Conservation (phyloP, 495 filamentous ascomycete species). For the Neurospora sp. region DNA sequence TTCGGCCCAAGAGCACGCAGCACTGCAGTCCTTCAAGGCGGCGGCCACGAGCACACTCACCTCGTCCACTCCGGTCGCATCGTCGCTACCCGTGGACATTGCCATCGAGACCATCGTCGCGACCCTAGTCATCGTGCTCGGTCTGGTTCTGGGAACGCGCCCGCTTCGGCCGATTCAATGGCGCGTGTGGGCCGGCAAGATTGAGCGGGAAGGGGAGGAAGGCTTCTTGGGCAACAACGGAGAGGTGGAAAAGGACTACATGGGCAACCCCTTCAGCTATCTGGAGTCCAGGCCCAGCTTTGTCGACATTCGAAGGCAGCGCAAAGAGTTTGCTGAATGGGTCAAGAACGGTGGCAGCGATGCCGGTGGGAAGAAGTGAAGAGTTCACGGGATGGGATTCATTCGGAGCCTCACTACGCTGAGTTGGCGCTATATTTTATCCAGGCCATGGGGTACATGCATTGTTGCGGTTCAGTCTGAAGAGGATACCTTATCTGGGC, state of each 20-base stretch:
- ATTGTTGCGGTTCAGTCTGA: background rate
- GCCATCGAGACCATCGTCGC: constrained; percentile 66
- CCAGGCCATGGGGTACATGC: background rate
- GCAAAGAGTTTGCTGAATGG: constrained; percentile 70
- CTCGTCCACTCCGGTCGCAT: constrained; percentile 18
- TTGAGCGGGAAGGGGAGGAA: constrained; percentile 62
- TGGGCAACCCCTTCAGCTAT: constrained; percentile 41
- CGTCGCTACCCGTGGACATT: constrained; percentile 63
- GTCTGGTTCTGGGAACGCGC: constrained; percentile 59
- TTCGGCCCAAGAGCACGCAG: constrained; percentile 75
- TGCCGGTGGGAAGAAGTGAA: background rate
- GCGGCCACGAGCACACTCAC: constrained; percentile 39
- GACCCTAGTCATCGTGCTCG: constrained; percentile 55
- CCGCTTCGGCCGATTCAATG: constrained; percentile 68
- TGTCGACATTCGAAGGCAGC: constrained; percentile 52
- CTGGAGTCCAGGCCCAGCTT: constrained; percentile 39
- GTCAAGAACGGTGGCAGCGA: constrained; percentile 28
- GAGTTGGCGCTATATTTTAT: background rate
- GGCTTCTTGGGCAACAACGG: constrained; percentile 66
- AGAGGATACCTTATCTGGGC: background rate
- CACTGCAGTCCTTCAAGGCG: constrained; percentile 49
- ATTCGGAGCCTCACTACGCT: background rate
- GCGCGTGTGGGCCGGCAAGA: constrained; percentile 74
- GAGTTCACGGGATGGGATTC: background rate
- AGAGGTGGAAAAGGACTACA: constrained; percentile 36